These are phyloP conservation scores for Annulohypoxylon stygium DNA, from an alignment of 495 filamentous ascomycete genomes.

Conservation along the genomic window DNA sequence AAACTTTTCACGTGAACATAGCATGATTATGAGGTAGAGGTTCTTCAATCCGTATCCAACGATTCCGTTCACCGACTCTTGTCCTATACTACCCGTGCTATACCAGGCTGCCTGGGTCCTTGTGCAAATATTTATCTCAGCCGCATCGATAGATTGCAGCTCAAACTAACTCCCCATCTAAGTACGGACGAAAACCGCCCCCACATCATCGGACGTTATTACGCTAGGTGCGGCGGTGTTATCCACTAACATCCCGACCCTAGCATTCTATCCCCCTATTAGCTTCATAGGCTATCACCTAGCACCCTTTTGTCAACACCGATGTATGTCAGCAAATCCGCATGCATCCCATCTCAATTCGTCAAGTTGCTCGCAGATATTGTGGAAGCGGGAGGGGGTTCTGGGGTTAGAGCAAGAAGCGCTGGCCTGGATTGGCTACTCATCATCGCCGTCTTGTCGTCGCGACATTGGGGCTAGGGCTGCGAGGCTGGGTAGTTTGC, in stretches of 20 bases:
- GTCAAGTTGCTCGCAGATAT: not conserved
- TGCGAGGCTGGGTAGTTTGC: not conserved
- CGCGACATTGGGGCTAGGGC: not conserved
- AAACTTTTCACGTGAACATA: not conserved
- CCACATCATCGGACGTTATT: not conserved
- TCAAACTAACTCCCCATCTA: not conserved
- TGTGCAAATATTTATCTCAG: not conserved
- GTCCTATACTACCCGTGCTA: not conserved
- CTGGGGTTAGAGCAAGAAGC: not conserved
- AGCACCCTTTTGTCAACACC: not conserved
- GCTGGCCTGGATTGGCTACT: not conserved
- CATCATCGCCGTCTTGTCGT: not conserved
- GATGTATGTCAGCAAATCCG: constrained; percentile 1
- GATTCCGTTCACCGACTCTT: constrained; percentile 4
- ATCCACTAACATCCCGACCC: not conserved
- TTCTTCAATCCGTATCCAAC: not conserved
- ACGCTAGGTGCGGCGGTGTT: not conserved
- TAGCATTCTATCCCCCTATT: not conserved
- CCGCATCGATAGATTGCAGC: constrained; percentile 1
- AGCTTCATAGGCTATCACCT: not conserved
- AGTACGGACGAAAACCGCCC: not conserved
- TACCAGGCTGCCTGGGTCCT: not conserved
- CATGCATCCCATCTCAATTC: not conserved
- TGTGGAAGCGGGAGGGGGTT: not conserved
- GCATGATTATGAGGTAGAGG: not conserved